Evolutionary conservation across 148 eudicot species (phyloP).

Genomic region (Euryodendron excelsum): DNA sequence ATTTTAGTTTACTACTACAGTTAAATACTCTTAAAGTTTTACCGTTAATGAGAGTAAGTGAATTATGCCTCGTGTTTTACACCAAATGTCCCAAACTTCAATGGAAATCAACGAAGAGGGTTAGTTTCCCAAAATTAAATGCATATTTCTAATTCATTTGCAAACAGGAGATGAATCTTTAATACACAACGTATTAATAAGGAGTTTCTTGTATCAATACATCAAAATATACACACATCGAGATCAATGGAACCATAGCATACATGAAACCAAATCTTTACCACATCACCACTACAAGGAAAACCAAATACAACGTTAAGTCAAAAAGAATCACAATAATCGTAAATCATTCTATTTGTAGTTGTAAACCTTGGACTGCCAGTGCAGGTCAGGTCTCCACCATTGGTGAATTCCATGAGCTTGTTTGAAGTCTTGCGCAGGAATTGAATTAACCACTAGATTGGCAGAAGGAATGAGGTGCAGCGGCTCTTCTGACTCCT

Average conservation of each 20-base stretch:
- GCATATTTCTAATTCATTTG: too few relatives aligned
- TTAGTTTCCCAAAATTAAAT: too few relatives aligned
- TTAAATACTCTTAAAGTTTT: too few relatives aligned
- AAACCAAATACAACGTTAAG: not conserved
- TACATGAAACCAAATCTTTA: not conserved
- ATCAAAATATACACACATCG: not conserved
- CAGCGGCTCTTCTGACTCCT: conserved; percentile 54
- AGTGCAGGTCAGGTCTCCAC: conserved; percentile 62
- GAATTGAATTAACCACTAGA: conserved; percentile 47
- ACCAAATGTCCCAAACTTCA: too few relatives aligned
- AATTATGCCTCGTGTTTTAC: too few relatives aligned
- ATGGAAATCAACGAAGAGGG: too few relatives aligned
- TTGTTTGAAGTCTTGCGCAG: conserved; percentile 48
- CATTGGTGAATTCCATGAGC: conserved; percentile 90
- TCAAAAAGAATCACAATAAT: not conserved
- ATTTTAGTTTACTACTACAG: too few relatives aligned
- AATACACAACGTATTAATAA: too few relatives aligned
- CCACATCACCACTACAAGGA: not conserved
- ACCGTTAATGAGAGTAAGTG: too few relatives aligned
- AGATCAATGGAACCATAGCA: not conserved
- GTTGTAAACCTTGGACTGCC: conserved; percentile 45
- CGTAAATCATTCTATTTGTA: conserved; percentile 24
- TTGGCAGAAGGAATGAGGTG: conserved; percentile 87
- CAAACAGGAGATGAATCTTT: too few relatives aligned
- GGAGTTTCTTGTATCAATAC: not conserved